Base-by-base conservation (phyloP, 352 stramenopile species). In the Pythium periplocum region DNA sequence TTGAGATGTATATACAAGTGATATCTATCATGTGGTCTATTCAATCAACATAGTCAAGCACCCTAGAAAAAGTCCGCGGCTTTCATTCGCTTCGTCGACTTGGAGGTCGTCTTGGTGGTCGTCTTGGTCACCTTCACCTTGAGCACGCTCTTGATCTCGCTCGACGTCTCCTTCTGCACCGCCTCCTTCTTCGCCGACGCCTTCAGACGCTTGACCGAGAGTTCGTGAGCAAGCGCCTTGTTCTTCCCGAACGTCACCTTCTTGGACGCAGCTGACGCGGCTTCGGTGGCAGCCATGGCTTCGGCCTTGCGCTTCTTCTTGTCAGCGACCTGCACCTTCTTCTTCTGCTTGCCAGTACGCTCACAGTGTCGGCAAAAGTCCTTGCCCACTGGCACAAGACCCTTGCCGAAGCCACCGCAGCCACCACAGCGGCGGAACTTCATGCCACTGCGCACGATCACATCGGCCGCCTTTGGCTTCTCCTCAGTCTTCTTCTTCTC, bases 211-310 rank as follows among this genome's bases (percentile, higher is more conserved):
- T 94, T 94, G 42, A 94, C 73, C 45, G 83, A 94, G 36, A 91
- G 64, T 38, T 83, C 76, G 51, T 94, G 80, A 17, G 70, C 68
- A 12, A 94, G 66, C 41, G 79, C 73, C 55, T 89, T 89, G 67
- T 84, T 90, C 73, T 89, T 94, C 47, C 83, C 83, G 55, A 94
- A 94, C 42, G 81, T 90, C 62, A 94, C 83, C 48, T 89, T 90
- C 65, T 90, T 92, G 40, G 63, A 64, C 30, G 60, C 52, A 30
- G 64, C 53, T 10, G 70, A 65, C 10, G 64, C 61, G 9, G 64
- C 59, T 11, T 54, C 55, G 11, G 73, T 61, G 0, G 58, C 64
- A 8, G 82, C 72, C 12, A 74, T 48, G 44, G 59, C 69, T 33
- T 66, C 61, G 0, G 74, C 75, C 58, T 88, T 87, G 52, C 75